phyloP scores from a whole-genome alignment of 176 grass and related monocot genomes.

The Eleusine coracana region DNA sequence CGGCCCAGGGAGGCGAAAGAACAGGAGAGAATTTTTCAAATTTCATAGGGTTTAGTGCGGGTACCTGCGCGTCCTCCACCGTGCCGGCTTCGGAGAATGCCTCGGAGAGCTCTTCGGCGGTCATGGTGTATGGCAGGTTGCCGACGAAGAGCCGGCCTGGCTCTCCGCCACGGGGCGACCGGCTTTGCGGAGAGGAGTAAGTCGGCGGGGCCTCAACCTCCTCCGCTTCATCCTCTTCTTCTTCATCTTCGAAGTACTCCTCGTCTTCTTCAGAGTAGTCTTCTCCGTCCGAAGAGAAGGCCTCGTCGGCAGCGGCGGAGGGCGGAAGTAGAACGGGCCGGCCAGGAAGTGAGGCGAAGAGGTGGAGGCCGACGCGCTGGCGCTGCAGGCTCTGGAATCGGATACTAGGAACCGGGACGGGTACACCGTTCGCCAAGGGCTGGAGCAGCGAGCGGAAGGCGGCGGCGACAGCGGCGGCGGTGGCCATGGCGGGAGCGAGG shows the following conservation, averaged over 20 bases:
- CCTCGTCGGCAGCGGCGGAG: slow-evolving; percentile 17
- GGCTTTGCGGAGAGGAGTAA: slow-evolving; percentile 24
- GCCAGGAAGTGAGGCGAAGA: background rate
- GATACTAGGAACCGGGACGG: slow-evolving; percentile 19
- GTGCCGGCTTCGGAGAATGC: slow-evolving; percentile 78
- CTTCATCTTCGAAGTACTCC: slow-evolving; percentile 25
- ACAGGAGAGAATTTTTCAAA: background rate
- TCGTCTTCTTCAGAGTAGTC: slow-evolving; percentile 16
- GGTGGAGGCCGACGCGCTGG: slow-evolving; percentile 17
- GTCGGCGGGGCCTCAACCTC: slow-evolving; percentile 22
- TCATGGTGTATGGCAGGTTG: slow-evolving; percentile 76
- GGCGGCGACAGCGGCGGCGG: slow-evolving; percentile 4
- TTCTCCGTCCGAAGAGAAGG: slow-evolving; percentile 44
- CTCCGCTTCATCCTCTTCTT: slow-evolving; percentile 31
- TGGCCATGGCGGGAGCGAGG: slow-evolving; percentile 40
- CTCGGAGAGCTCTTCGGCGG: slow-evolving; percentile 56
- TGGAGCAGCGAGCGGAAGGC: slow-evolving; percentile 33
- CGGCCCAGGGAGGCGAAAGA: background rate
- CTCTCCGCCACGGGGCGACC: slow-evolving; percentile 53
- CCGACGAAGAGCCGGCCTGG: slow-evolving; percentile 82
- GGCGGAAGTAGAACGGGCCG: slow-evolving; percentile 26
- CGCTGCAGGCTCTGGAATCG: slow-evolving; percentile 14
- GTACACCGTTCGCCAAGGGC: background rate
- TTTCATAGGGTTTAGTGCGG: background rate
- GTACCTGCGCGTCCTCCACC: slow-evolving; percentile 69